phyloP scores from a whole-genome alignment of 2,329 filamentous ascomycete species.

The Teratosphaeria epicoccoides region DNA sequence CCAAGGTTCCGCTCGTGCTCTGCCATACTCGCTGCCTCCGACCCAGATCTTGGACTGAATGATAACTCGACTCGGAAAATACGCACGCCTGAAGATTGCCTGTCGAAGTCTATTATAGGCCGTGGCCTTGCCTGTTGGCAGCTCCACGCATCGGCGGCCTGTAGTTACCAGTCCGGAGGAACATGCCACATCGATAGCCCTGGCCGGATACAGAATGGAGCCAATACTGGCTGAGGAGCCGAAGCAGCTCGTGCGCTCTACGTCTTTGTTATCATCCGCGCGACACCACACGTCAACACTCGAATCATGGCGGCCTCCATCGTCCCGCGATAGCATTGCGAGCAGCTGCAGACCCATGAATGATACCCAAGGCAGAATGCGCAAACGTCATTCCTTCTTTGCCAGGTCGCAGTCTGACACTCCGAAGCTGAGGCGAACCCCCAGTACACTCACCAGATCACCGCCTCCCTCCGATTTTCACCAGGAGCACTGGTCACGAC shows the following conservation, averaged over 20 bases:
- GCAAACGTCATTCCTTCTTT: slow-evolving; percentile 19
- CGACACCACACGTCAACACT: neutral
- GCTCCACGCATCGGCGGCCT: neutral
- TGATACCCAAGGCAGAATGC: slow-evolving; percentile 1
- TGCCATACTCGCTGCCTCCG: neutral
- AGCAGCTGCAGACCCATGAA: neutral
- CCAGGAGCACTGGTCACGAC: slow-evolving; percentile 5
- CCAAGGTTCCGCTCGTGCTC: neutral
- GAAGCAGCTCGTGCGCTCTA: neutral
- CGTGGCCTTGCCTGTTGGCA: neutral
- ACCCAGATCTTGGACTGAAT: neutral
- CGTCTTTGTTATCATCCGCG: neutral
- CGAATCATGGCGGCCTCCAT: neutral
- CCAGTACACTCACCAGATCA: slow-evolving; percentile 7
- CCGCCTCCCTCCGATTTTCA: slow-evolving; percentile 2
- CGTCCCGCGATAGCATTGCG: neutral
- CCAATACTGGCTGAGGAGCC: neutral
- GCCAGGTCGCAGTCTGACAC: slow-evolving; percentile 15
- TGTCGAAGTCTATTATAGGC: neutral
- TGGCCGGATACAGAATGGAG: neutral
- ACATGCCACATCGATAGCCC: neutral
- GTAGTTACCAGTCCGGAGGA: neutral
- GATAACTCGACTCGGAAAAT: neutral
- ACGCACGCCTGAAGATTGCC: neutral
- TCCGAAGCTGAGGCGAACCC: slow-evolving; percentile 7